Evolutionary conservation across 805 yeast species (phyloP), one percentile per base, ranked within the genome.

Genomic region (Maudiozyma pseudohumilis): DNA sequence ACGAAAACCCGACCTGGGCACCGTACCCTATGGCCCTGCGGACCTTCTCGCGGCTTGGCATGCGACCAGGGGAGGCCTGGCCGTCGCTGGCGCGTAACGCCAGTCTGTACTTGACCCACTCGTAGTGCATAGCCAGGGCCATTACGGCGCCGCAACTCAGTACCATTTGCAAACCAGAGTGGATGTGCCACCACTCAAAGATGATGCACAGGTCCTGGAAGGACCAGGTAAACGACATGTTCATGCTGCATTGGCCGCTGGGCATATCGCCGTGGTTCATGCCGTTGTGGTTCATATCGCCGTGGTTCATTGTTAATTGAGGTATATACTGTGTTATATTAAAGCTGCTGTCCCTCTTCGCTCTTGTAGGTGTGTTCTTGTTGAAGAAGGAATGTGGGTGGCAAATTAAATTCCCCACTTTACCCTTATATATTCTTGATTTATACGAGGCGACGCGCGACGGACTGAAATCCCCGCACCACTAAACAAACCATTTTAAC

Each of bases 211-310:
- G 68, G 53, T 83, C 72, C 36, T 70, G 62, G 61, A 81, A 79
- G 43, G 77, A 75, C 88, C 92, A 84, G 5, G 87, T 81, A 54
- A 84, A 80, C 6, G 80, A 49, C 92, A 82, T 84, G 53, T 71
- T 69, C 78, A 72, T 74, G 4, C 22, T 16, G 17, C 35, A 32
- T 3, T 23, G 22, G 10, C n/a, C 34, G 13, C n/a, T 11, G 6
- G 26, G 26, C 35, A 32, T 26, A 27, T 34, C 27, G 11, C 32
- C 31, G n/a, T 36, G 50, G 18, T 42, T 38, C 47, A 49, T 48
- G 7, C 39, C 43, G 22, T 34, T 26, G 26, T 32, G 48, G 19
- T 34, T 32, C 30, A 36, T 35, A 5, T 21, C 24, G 8, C 28
- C 37, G 18, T 21, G 29, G 23, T 18, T 16, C 34, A 17, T 30